These are phyloP conservation scores for Phoma sp. DNA, from an alignment of 2,329 filamentous ascomycete genomes.

Conservation along the genomic window DNA sequence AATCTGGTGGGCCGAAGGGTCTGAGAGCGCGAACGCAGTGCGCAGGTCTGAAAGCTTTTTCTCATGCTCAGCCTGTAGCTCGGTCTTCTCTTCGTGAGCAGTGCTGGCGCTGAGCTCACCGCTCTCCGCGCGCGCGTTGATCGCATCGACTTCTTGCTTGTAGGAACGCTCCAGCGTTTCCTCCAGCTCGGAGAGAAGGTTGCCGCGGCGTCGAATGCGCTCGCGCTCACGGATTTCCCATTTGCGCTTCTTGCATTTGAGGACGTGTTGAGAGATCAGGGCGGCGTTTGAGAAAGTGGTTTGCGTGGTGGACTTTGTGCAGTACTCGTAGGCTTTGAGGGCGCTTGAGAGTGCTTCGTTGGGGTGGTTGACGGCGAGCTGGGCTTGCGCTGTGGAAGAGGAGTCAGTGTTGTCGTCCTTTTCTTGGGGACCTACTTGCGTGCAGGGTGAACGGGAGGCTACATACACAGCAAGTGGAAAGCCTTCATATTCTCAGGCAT, in stretches of 20 bases:
- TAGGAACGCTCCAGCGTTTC: constrained; percentile 44
- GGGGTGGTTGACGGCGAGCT: constrained; percentile 73
- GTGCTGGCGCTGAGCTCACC: constrained; percentile 52
- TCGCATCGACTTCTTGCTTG: constrained; percentile 45
- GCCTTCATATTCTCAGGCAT: constrained; percentile 76
- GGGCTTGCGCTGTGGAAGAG: constrained; percentile 68
- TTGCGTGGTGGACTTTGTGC: constrained; percentile 60
- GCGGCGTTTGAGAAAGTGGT: constrained; percentile 66
- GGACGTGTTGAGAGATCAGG: constrained; percentile 73
- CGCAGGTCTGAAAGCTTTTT: constrained; percentile 53
- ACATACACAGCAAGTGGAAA: constrained; percentile 70
- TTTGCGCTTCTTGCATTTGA: constrained; percentile 81
- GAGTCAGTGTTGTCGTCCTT: background rate
- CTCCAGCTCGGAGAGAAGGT: constrained; percentile 67
- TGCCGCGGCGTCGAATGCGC: constrained; percentile 61
- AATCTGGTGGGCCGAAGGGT: constrained; percentile 49
- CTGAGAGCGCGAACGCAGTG: constrained; percentile 54
- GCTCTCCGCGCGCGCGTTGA: constrained; percentile 45
- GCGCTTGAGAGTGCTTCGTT: constrained; percentile 76
- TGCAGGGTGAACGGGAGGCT: background rate
- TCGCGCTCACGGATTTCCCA: constrained; percentile 78
- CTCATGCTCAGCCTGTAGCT: constrained; percentile 50
- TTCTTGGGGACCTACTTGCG: background rate
- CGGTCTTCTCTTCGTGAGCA: constrained; percentile 54
- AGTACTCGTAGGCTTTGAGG: constrained; percentile 73